These are phyloP conservation scores for Fraxinus sp. DNA, from an alignment of 305 asterid genomes.

Conservation along the genomic window DNA sequence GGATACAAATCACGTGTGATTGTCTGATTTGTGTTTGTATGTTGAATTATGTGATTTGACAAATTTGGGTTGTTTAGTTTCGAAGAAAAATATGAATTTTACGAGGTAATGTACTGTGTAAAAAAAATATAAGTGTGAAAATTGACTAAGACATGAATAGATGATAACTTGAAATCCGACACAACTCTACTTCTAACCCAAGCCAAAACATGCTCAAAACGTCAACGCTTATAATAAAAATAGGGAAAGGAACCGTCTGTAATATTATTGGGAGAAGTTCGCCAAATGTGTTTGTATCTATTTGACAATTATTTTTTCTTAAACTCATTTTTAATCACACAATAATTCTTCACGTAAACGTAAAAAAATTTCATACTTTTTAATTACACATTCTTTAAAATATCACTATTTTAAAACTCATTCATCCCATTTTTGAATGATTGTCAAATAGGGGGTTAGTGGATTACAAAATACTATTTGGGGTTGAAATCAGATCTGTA, in stretches of 20 bases:
- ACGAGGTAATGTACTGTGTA: neutral
- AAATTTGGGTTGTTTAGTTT: conserved; percentile 1
- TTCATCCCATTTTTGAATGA: neutral
- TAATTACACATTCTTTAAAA: too few relatives aligned
- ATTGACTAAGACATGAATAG: neutral
- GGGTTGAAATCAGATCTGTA: neutral
- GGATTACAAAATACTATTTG: neutral
- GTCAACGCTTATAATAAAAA: neutral
- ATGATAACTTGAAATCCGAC: neutral
- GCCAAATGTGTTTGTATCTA: neutral
- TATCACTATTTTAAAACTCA: too few relatives aligned
- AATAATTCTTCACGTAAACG: too few relatives aligned
- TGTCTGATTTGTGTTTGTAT: conserved; percentile 3
- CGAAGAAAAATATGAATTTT: neutral
- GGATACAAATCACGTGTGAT: conserved; percentile 13
- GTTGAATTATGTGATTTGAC: conserved; percentile 5
- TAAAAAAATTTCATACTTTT: too few relatives aligned
- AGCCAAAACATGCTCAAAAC: neutral
- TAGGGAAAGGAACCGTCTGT: neutral
- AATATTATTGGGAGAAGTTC: neutral
- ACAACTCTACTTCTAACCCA: neutral
- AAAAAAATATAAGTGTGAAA: neutral
- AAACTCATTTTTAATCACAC: too few relatives aligned
- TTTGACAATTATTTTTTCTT: too few relatives aligned
- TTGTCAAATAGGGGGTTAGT: neutral